Base-by-base conservation (phyloP, 805 yeast species). In the Trichomonascus vanleenenianus region DNA sequence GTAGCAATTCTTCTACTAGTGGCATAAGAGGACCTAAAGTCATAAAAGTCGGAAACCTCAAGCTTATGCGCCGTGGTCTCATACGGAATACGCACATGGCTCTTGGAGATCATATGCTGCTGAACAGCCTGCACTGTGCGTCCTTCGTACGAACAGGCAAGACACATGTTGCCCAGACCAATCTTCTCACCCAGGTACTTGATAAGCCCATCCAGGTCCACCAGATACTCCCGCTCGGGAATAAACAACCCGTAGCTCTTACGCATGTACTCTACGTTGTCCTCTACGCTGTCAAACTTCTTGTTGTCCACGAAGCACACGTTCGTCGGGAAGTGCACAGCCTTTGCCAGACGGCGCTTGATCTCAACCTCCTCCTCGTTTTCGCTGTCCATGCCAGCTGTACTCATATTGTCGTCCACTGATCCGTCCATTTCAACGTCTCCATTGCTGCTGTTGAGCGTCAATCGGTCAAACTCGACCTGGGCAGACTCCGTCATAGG, bases 81-180 rank as follows among this genome's bases (percentile, higher is more conserved):
- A 64, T 84, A 93, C 0, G 97, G 97, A 49, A 93, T 74, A 58
- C 79, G 76, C 68, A 91, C 83, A 63, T 93, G 99, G 47, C 87
- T 79, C 64, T 93, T 93, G 7, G 83, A 74, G 3, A 72, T 56
- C 84, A 87, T 82, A 63, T 93, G 99, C 37, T 86, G 93, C 54
- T 96, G 80, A 9, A 85, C 88, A 49, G 95, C 84, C 57, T 85
- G 94, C 27, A 91, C 60, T 44, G 79, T 78, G 50, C 77, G 75
- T n/a, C 97, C 97, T 63, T 85, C 83, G 60, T 81, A 93, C 30
- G 72, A 71, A 62, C 99, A 93, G 44, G 78, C 75, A 40, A 91
- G 64, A 62, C 98, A 93, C 52, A 83, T 76, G 54, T 85, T 81
- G 34, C 96, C 96, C 38, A 81, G 72, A 8, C 89, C 84, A 45